phyloP scores from a whole-genome alignment of 352 stramenopile species.

The Globisporangium uncinulatum region DNA sequence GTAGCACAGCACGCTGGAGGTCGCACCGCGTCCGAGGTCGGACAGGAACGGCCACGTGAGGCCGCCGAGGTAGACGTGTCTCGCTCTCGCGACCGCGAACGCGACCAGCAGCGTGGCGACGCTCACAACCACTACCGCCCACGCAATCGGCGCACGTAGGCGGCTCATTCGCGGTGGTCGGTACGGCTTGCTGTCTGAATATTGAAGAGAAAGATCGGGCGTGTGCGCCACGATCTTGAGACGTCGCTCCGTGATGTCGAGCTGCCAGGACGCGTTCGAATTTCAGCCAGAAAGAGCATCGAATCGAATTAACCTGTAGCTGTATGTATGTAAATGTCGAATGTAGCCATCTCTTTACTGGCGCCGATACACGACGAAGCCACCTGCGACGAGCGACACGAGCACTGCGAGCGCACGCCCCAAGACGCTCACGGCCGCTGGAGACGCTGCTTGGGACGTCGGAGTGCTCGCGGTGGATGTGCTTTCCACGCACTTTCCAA shows the following conservation, averaged over 20 bases:
- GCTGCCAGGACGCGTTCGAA: too few species aligned
- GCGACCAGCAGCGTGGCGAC: slow-evolving; percentile 23
- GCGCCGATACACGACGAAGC: slow-evolving; percentile 3
- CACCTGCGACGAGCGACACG: slow-evolving; percentile 3
- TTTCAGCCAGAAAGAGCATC: background rate
- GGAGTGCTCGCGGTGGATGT: too few species aligned
- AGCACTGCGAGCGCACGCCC: slow-evolving; percentile 6
- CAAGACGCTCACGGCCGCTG: background rate
- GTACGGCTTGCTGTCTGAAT: too few species aligned
- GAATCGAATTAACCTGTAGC: background rate
- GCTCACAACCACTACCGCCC: slow-evolving; percentile 6
- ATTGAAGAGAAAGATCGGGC: background rate
- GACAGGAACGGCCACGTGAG: slow-evolving; percentile 55
- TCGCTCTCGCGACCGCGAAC: slow-evolving; percentile 26
- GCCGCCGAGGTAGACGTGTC: slow-evolving; percentile 39
- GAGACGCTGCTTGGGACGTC: background rate
- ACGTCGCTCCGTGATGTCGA: background rate
- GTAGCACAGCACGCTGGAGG: background rate
- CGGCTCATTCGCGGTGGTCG: slow-evolving; percentile 1
- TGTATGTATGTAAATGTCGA: background rate
- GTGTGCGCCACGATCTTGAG: background rate
- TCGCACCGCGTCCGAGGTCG: slow-evolving; percentile 41
- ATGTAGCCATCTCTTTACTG: slow-evolving; percentile 1
- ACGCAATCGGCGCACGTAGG: slow-evolving; percentile 7
- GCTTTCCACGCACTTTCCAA: background rate